A percentile compares a stretch with the other conserved stretches of the same genome.
phyloP scores from a whole-genome alignment of 2,329 filamentous ascomycete species.

The Penicillium sp. region DNA sequence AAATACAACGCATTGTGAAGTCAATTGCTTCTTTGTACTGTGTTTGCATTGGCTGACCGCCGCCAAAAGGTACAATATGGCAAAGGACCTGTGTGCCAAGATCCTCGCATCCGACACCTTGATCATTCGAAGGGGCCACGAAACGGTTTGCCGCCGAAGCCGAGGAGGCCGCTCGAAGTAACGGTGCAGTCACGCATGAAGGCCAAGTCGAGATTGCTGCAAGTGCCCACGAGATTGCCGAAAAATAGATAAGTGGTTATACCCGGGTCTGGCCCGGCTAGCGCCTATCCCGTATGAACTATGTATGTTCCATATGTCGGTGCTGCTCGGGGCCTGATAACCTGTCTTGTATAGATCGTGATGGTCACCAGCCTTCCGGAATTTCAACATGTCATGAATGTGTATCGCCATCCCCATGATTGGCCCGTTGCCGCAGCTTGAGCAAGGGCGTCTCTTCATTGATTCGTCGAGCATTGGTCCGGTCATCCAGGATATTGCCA shows the following conservation, averaged over 20 bases:
- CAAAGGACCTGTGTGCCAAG: constrained; percentile 65
- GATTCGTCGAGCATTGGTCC: constrained; percentile 97
- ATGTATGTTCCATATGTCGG: not conserved
- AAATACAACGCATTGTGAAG: not conserved
- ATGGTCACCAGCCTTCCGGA: constrained; percentile 88
- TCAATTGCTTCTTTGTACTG: not conserved
- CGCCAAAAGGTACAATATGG: constrained; percentile 65
- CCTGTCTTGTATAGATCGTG: constrained; percentile 58
- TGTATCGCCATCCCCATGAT: constrained; percentile 73
- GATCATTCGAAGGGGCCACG: constrained; percentile 53
- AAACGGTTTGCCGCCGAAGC: constrained; percentile 56
- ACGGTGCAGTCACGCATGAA: constrained; percentile 33
- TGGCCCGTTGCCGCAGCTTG: constrained; percentile 48
- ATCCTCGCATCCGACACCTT: constrained; percentile 60
- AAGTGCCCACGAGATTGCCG: constrained; percentile 59
- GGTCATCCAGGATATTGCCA: constrained; percentile 69
- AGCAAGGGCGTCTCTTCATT: constrained; percentile 73
- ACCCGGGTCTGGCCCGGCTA: not conserved
- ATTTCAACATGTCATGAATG: constrained; percentile 77
- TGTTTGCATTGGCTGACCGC: not conserved
- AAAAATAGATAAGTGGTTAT: constrained; percentile 58
- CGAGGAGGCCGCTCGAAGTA: constrained; percentile 30
- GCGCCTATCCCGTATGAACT: not conserved
- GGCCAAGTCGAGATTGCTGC: constrained; percentile 54
- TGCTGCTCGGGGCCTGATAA: not conserved